phyloP scores from a whole-genome alignment of 176 grass and related monocot genomes.

The Sorghum bicolor region DNA sequence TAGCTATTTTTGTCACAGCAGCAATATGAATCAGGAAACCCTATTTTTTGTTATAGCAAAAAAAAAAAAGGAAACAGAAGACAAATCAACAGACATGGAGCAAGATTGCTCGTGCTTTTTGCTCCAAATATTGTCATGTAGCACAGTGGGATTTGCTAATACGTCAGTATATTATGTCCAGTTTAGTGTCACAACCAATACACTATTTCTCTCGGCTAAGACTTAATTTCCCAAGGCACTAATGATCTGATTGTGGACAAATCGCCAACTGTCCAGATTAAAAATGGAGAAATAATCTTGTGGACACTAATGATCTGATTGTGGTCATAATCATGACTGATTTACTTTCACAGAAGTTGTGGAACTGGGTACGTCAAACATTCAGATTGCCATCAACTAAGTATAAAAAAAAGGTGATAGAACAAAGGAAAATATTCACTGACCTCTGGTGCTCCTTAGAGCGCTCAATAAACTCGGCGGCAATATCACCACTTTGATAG shows the following conservation, averaged over 20 bases:
- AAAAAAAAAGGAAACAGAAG: neutral
- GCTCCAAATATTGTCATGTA: neutral
- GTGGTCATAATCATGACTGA: neutral
- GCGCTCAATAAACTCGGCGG: slow-evolving; percentile 84
- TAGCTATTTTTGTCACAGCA: neutral
- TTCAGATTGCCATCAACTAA: neutral
- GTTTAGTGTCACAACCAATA: slow-evolving; percentile 10
- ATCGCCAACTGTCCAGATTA: neutral
- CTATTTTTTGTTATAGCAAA: neutral
- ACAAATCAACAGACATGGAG: neutral
- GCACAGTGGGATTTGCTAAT: neutral
- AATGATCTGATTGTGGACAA: too few relatives aligned
- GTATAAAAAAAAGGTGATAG: slow-evolving; percentile 3
- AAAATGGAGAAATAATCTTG: neutral
- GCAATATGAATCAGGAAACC: slow-evolving; percentile 12
- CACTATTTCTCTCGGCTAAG: neutral
- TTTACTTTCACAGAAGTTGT: slow-evolving; percentile 4
- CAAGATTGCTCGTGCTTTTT: neutral
- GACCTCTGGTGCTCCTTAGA: slow-evolving; percentile 85
- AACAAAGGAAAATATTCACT: slow-evolving; percentile 21
- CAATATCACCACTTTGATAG: slow-evolving; percentile 85
- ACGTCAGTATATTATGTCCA: neutral
- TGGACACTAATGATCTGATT: neutral
- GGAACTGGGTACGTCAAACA: neutral
- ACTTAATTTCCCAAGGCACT: neutral